phyloP scores from a whole-genome alignment of 1,284 basidiomycete species.

The Malassezia slooffiae region DNA sequence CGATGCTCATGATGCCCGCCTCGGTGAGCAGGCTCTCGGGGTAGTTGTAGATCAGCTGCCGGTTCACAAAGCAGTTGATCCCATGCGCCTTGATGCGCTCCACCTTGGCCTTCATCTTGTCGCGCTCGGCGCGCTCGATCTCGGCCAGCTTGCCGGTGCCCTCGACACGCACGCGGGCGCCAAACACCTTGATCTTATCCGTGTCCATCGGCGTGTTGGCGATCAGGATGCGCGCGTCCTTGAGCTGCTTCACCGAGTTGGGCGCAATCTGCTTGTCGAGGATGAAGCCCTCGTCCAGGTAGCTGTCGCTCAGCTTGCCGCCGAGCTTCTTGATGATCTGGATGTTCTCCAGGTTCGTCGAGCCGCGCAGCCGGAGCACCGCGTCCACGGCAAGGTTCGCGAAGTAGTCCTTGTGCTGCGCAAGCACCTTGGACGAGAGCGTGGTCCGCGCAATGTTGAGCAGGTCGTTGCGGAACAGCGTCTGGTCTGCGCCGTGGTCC shows the following conservation, averaged over 20 bases:
- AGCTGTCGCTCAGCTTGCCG: slow-evolving; percentile 94
- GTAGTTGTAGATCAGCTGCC: slow-evolving; percentile 99
- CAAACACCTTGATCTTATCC: slow-evolving; percentile 99
- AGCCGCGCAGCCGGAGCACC: slow-evolving; percentile 85
- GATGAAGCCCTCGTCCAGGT: slow-evolving; percentile 98
- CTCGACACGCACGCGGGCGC: slow-evolving; percentile 88
- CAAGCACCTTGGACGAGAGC: slow-evolving; percentile 86
- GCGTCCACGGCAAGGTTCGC: slow-evolving; percentile 96
- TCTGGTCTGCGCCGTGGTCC: slow-evolving; percentile 64
- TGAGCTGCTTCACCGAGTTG: slow-evolving; percentile 85
- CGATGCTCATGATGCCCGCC: slow-evolving; percentile 87
- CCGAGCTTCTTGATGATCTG: slow-evolving; percentile 99
- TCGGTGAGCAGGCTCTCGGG: slow-evolving; percentile 88
- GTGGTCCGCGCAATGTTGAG: slow-evolving; percentile 96
- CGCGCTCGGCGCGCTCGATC: slow-evolving; percentile 89
- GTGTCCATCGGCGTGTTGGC: slow-evolving; percentile 99
- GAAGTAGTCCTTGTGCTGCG: slow-evolving; percentile 97
- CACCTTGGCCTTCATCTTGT: slow-evolving; percentile 99
- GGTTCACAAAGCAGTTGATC: slow-evolving; percentile 95
- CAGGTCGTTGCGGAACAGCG: slow-evolving; percentile 72
- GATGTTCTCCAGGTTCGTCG: slow-evolving; percentile 93
- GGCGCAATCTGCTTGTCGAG: slow-evolving; percentile 91
- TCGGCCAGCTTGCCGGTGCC: slow-evolving; percentile 93
- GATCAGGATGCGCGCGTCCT: slow-evolving; percentile 92
- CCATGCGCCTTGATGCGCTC: slow-evolving; percentile 87